Evolutionary conservation across 129 eudicot genomes (phyloP).

Genomic region (Flaveria robusta): DNA sequence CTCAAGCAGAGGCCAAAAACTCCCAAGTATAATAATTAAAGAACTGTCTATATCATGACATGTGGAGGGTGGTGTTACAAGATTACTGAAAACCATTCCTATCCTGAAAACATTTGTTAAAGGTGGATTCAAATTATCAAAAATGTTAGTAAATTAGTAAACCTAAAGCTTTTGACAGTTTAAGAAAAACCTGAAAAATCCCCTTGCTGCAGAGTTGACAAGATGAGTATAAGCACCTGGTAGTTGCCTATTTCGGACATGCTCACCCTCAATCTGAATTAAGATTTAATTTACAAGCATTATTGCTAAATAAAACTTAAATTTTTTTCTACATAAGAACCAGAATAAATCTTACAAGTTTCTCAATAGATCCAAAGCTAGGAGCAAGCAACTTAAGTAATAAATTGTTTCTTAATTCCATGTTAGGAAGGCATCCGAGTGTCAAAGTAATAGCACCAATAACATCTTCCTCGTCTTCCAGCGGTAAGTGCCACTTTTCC

Average conservation of each 20-base stretch:
- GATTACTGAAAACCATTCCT: conserved; percentile 71
- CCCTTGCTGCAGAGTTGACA: conserved; percentile 68
- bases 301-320: background rate
- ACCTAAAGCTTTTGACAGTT: conserved; percentile 1
- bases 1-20: conserved; percentile 91
- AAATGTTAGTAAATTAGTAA: background rate
- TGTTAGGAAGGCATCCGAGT: conserved; percentile 67
- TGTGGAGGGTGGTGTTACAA: conserved; percentile 46
- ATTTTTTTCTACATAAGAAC: background rate
- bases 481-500: conserved; percentile 63
- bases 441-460: conserved; percentile 68
- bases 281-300: conserved; percentile 4
- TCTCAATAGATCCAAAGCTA: conserved; percentile 66
- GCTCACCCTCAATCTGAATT: conserved; percentile 64
- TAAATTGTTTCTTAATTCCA: conserved; percentile 67
- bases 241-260: conserved; percentile 51
- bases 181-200: conserved; percentile 64
- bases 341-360: conserved; percentile 64
- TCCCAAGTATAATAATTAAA: conserved; percentile 47
- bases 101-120: conserved; percentile 55
- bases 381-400: conserved; percentile 73
- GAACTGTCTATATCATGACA: conserved; percentile 60
- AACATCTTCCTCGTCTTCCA: conserved; percentile 88
- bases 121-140: conserved; percentile 9
- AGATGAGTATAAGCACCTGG: conserved; percentile 55